Percentiles rank a stretch among this genome's conserved stretches.
Conservation (phyloP, 2,329 filamentous ascomycete species). For the Botrytis medusae region DNA sequence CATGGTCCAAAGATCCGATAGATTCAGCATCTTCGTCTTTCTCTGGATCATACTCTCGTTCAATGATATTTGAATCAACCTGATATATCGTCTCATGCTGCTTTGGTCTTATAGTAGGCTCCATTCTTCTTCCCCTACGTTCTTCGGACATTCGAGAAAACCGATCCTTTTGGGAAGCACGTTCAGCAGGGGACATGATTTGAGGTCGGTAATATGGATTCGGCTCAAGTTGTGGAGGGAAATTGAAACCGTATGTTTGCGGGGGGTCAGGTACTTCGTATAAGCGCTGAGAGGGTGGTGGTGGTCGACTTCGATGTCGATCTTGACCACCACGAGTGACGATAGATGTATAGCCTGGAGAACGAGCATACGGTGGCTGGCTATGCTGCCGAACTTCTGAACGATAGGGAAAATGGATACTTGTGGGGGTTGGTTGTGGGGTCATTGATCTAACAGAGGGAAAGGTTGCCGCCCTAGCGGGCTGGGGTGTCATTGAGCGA, state of each 20-base stretch:
- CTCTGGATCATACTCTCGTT: constrained; percentile 14
- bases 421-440: neutral
- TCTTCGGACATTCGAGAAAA: constrained; percentile 4
- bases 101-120: neutral
- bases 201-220: constrained; percentile 16
- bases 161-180: neutral
- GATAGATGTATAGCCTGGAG: neutral
- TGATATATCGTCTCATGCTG: constrained; percentile 6
- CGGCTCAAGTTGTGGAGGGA: neutral
- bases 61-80: constrained; percentile 1
- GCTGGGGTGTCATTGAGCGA: constrained; percentile 4
- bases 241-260: neutral
- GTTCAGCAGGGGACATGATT: neutral
- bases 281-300: neutral
- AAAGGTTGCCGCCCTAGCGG: neutral
- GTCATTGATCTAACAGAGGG: neutral
- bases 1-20: constrained; percentile 2
- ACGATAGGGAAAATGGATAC: neutral
- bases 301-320: neutral
- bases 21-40: constrained; percentile 14
- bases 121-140: constrained; percentile 1
- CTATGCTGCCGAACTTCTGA: constrained; percentile 9
- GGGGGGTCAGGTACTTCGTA: constrained; percentile 15
- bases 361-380: constrained; percentile 2
- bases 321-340: neutral